Base-by-base conservation (phyloP, 352 stramenopile species). In the Pythium sp. region DNA sequence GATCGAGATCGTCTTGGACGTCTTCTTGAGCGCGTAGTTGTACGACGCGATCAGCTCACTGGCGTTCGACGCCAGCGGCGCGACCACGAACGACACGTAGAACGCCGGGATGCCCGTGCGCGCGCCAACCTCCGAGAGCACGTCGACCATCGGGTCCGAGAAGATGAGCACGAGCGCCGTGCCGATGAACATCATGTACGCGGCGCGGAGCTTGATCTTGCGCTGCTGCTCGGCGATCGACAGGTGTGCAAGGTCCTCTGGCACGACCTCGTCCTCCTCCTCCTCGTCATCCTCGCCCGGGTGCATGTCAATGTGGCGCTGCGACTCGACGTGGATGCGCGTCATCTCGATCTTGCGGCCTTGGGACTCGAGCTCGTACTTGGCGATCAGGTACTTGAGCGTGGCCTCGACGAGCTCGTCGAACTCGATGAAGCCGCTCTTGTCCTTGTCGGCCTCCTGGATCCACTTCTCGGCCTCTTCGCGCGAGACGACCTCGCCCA, bases 11-110 rank as follows among this genome's bases (percentile, higher is more conserved):
- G 93, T 98, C 81, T 98, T 99, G 70, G 84, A 90, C 57, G 96
- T 99, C 80, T 99, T 99, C 83, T 99, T 99, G 43, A 92, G 80
- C 51, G 97, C 96, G 77, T 99, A 99, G 71, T 98, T 98, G 80
- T 98, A 98, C 41, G 92, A 95, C 24, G 97, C 95, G 71, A 99
- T 98, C 46, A 99, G 83, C 79, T 99, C 98, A 71, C 90, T 98
- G 24, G 97, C 96, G 86, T 99, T 99, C n/a, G 95, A 99, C 38
- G 97, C 97, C n/a, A 99, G 72, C 18, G 97, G 97, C 4, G 96
- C 96, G 36, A 98, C 79, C 20, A 99, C 91, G 69, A 99, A 99
- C 67, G 95, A 98, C 58, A 99, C 91, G 82, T 99, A 99, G 82
- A 99, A 99, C 15, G 95, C 83, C 28, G 89, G 86, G 61, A 99